phyloP scores from a whole-genome alignment of 1,284 basidiomycete species.

The Neolentinus lepideus region DNA sequence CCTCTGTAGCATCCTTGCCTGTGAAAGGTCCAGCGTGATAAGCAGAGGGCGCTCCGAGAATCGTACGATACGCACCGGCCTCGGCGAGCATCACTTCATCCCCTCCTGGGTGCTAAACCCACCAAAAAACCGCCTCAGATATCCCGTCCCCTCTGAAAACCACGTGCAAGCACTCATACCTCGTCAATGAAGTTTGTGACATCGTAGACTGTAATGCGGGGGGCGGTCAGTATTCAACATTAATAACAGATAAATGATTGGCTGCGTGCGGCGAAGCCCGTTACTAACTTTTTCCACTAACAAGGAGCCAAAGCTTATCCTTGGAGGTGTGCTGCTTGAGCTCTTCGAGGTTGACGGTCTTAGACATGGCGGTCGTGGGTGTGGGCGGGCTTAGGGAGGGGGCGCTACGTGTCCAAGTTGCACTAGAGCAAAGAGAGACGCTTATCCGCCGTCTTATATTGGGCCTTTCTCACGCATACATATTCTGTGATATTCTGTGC shows the following conservation, averaged over 20 bases:
- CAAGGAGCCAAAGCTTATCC: constrained; percentile 72
- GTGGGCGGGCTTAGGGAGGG: background rate
- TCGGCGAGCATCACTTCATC: constrained; percentile 96
- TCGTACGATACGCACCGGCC: constrained; percentile 58
- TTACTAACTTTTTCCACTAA: constrained; percentile 74
- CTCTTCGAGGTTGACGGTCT: constrained; percentile 64
- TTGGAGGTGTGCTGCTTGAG: constrained; percentile 71
- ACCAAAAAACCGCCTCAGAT: background rate
- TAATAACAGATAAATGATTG: constrained; percentile 17
- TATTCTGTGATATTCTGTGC: background rate
- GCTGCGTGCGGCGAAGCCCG: background rate
- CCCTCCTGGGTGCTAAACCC: constrained; percentile 84
- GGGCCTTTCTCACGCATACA: background rate
- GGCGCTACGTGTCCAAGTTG: background rate
- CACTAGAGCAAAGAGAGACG: background rate
- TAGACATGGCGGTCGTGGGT: constrained; percentile 24
- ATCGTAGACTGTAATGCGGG: constrained; percentile 75
- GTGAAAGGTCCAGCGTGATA: constrained; percentile 6
- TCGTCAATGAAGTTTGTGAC: constrained; percentile 95
- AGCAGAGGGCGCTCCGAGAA: constrained; percentile 8
- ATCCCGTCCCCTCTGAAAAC: background rate
- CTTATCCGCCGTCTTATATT: background rate
- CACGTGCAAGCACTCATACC: constrained; percentile 40
- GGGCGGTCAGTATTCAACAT: constrained; percentile 18
- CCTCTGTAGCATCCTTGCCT: constrained; percentile 95